Base-by-base conservation (phyloP, 305 asterid genomes). In the Solanum hybrid region DNA sequence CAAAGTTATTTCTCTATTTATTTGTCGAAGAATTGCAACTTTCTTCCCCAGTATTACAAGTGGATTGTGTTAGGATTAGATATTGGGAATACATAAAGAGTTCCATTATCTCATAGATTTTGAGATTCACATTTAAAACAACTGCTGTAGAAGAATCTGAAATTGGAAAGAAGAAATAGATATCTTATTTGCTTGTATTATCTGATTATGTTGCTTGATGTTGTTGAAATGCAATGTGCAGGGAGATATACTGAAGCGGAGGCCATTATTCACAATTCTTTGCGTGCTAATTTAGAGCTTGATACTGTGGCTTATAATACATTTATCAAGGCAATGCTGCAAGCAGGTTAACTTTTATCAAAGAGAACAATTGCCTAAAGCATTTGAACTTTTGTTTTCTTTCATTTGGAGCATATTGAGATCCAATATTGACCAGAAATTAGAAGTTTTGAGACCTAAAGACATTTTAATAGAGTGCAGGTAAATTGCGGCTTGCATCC, bases 221-320 rank as follows among this genome's bases (percentile, higher is more conserved):
- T 16, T 42, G 73, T 83, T 83, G 88, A 33, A 26, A 83, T 89
- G 16, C 61, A 79, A 87, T 90, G 90, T 91, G 91, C 94, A 96
- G 98, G 98, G 90, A 94, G 93, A 95, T 91, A 93, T 91, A 40
- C 74, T 78, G 96, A 95, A 91, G 96, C 93, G 6, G 94, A 93
- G 91, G 95, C 93, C 89, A 95, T 93, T 79, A 92, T 97, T 90
- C 90, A 57, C 34, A 93, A 87, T 88, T 92, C 97, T 93, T 94
- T 97, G 80, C 75, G n/a, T 69, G 92, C 92, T 89, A 92, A 93
- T 89, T 51, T 93, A 91, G 97, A 95, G 95, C 99, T 96, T 89
- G 98, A 97, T 90, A 95, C 99, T 36, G 98, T 97, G 92, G 99
- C 97, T 28, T 97, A 96, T 94, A 96, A 97, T 93, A 96, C 98